Conservation (phyloP, 192 early-diverging fungal species). For the Endogone sp. region DNA sequence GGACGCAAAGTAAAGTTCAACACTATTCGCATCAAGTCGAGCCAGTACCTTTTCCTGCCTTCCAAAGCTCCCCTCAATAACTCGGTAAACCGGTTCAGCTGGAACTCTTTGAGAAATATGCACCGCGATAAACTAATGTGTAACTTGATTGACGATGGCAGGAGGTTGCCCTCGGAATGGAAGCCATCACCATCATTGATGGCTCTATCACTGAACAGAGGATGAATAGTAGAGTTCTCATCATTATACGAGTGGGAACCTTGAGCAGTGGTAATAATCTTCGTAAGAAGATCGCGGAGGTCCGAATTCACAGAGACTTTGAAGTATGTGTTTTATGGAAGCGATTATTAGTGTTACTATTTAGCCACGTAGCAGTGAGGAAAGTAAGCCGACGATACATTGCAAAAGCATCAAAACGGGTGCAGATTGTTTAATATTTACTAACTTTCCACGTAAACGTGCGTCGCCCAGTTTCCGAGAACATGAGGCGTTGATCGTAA, state of each 20-base stretch:
- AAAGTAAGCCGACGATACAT: too few relatives aligned
- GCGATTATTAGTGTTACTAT: too few relatives aligned
- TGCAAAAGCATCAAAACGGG: too few relatives aligned
- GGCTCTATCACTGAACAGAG: not conserved
- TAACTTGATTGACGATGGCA: constrained; percentile 2
- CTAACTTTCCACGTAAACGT: constrained; percentile 35
- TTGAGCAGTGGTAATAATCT: constrained; percentile 1
- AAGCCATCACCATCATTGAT: not conserved
- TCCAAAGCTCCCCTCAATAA: constrained; percentile 19
- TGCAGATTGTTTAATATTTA: too few relatives aligned
- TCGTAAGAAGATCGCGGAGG: constrained; percentile 10
- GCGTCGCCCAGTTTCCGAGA: constrained; percentile 41
- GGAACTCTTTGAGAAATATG: constrained; percentile 44
- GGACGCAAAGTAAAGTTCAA: too few relatives aligned
- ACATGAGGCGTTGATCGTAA: constrained; percentile 31
- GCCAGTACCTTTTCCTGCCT: constrained; percentile 5
- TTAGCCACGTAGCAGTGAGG: too few relatives aligned
- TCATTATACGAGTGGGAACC: not conserved
- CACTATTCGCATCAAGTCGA: too few relatives aligned
- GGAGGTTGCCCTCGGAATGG: constrained; percentile 3
- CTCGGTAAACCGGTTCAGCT: constrained; percentile 33
- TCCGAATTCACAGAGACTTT: not conserved
- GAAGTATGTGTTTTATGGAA: not conserved
- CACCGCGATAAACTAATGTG: constrained; percentile 44
- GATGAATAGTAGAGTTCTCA: constrained; percentile 1